These are phyloP conservation scores for Dendrobium huoshanense DNA, from an alignment of 106 monocot genomes.

Conservation along the genomic window DNA sequence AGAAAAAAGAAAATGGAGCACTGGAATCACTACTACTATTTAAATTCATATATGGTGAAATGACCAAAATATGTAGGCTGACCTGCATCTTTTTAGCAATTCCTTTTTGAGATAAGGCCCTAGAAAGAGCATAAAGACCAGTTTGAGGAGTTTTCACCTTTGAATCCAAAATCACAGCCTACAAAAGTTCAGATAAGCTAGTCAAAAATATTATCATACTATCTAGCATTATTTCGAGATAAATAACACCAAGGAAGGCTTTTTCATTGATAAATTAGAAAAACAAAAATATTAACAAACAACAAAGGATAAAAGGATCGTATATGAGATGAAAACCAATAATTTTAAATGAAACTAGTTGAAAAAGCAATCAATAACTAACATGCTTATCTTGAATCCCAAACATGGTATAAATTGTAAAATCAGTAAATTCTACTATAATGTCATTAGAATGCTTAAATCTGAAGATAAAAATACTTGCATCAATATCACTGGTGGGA, in stretches of 20 bases:
- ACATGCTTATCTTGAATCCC: not conserved
- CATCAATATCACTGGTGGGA: slow-evolving; percentile 93
- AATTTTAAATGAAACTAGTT: not conserved
- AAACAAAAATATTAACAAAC: not conserved
- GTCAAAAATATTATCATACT: slow-evolving; percentile 7
- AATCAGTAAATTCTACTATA: not conserved
- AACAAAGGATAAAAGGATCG: not conserved
- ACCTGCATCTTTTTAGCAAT: slow-evolving; percentile 84
- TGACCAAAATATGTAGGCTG: not conserved
- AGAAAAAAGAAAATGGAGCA: not conserved
- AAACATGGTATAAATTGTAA: not conserved
- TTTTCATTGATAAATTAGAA: not conserved
- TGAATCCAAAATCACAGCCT: slow-evolving; percentile 87
- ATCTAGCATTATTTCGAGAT: not conserved
- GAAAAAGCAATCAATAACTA: not conserved
- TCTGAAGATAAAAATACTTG: slow-evolving; percentile 29
- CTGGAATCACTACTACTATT: not conserved
- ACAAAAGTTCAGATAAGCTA: slow-evolving; percentile 10
- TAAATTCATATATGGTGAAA: not conserved
- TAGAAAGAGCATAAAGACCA: slow-evolving; percentile 84
- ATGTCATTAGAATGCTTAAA: not conserved
- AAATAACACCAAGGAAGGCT: not conserved
- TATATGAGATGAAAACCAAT: not conserved
- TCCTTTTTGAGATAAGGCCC: slow-evolving; percentile 65
- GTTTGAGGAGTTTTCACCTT: slow-evolving; percentile 76